Percentiles rank a stretch among this genome's conserved stretches.
phyloP scores from a whole-genome alignment of 2,329 filamentous ascomycete genomes.

The Fusarium guadeloupense region DNA sequence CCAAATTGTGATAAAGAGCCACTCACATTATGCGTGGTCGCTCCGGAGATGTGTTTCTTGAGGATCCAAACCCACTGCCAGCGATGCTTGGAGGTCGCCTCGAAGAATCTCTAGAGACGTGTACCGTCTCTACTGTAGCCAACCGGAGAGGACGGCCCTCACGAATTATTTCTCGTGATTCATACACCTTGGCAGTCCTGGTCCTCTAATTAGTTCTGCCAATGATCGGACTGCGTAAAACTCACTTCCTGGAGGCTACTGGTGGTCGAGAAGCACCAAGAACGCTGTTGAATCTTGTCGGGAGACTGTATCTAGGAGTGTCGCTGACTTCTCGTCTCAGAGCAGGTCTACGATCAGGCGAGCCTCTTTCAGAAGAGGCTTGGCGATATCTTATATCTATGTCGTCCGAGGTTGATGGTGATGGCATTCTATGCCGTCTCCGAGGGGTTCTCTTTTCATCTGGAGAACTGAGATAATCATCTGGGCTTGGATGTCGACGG shows the following conservation, averaged over 20 bases:
- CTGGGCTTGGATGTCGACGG: constrained; percentile 37
- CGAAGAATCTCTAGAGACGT: constrained; percentile 41
- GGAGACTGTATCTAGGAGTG: constrained; percentile 43
- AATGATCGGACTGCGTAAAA: neutral
- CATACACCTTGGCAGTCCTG: constrained; percentile 38
- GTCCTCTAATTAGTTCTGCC: constrained; percentile 9
- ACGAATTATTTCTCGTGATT: constrained; percentile 34
- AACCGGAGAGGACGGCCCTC: constrained; percentile 39
- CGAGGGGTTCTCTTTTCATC: constrained; percentile 37
- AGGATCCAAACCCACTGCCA: constrained; percentile 42
- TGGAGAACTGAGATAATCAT: constrained; percentile 42
- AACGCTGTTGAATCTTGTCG: constrained; percentile 41
- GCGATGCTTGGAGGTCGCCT: constrained; percentile 42
- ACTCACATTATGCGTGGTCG: constrained; percentile 41
- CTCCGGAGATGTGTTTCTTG: constrained; percentile 43
- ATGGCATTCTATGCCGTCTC: constrained; percentile 36
- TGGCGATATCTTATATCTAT: constrained; percentile 37
- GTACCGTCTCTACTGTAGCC: constrained; percentile 24
- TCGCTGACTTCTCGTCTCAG: constrained; percentile 45
- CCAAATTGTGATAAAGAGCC: neutral
- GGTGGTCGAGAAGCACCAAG: constrained; percentile 50
- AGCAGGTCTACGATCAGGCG: constrained; percentile 42
- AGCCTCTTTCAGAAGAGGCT: constrained; percentile 43
- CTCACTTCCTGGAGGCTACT: constrained; percentile 47
- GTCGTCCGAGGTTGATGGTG: constrained; percentile 40